A percentile compares a stretch with the other conserved stretches of the same genome.
These are phyloP conservation scores for Pisolithus albus DNA, from an alignment of 768 basidiomycete genomes.

Conservation along the genomic window DNA sequence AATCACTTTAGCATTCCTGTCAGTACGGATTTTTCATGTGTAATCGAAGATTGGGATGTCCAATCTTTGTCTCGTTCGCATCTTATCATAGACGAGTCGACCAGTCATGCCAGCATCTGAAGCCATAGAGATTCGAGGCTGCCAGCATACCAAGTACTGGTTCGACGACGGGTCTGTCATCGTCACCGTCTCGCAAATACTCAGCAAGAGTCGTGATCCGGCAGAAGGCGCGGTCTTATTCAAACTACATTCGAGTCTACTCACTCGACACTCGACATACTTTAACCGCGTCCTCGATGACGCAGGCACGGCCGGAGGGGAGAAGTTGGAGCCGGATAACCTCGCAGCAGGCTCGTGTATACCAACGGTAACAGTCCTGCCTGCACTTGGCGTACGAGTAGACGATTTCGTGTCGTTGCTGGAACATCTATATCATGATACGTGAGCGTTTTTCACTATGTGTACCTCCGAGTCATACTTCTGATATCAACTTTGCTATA, in stretches of 20 bases:
- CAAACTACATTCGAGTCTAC: conserved; percentile 49
- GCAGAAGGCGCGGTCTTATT: conserved; percentile 31
- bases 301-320: too few relatives aligned
- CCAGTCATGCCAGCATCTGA: not conserved
- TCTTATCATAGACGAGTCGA: conserved; percentile 4
- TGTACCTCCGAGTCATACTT: not conserved
- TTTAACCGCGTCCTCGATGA: conserved; percentile 5
- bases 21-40: too few relatives aligned
- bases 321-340: not conserved
- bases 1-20: not conserved
- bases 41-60: too few relatives aligned
- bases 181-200: conserved; percentile 33
- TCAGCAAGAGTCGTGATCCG: not conserved
- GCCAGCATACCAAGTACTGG: conserved; percentile 50
- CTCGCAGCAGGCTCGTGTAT: not conserved
- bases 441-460: conserved; percentile 39
- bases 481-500: not conserved
- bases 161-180: conserved; percentile 62
- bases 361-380: conserved; percentile 29
- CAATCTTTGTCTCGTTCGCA: not conserved
- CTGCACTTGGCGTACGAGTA: conserved; percentile 31
- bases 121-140: not conserved
- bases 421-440: conserved; percentile 61
- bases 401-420: conserved; percentile 52
- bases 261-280: conserved; percentile 44